Evolutionary conservation across 495 filamentous ascomycete genomes (phyloP).

Genomic region (Aspergillus indologenus): DNA sequence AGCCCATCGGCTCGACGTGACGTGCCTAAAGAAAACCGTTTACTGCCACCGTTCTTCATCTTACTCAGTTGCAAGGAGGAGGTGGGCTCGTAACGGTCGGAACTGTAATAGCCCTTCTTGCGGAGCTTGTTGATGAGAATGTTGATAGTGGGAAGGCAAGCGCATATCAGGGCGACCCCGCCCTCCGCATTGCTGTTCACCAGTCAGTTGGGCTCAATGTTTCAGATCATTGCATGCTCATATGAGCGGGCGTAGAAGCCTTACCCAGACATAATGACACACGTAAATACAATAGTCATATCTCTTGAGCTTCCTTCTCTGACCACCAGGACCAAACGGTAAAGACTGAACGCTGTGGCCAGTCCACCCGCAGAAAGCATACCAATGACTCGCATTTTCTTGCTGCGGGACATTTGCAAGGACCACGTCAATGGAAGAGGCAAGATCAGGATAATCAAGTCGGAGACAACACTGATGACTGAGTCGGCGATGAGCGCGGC

Average conservation of each 20-base stretch:
- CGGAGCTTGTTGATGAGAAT: conserved; percentile 32
- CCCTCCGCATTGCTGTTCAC: conserved; percentile 42
- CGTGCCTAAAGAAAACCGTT: conserved; percentile 11
- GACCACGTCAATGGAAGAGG: conserved; percentile 48
- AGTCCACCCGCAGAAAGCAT: conserved; percentile 47
- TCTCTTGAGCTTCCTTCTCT: conserved; percentile 30
- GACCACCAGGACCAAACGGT: conserved; percentile 42
- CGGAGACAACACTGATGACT: conserved; percentile 45
- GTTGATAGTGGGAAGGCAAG: conserved; percentile 44
- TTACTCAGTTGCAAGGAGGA: conserved; percentile 32
- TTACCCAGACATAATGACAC: conserved; percentile 47
- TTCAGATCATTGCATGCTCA: conserved; percentile 6
- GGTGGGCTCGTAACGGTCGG: conserved; percentile 28
- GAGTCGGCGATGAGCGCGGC: conserved; percentile 46
- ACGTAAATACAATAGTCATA: conserved; percentile 40
- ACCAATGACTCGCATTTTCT: conserved; percentile 45
- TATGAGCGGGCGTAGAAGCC: conserved; percentile 13
- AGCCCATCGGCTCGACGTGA: conserved; percentile 20
- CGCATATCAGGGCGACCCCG: conserved; percentile 47
- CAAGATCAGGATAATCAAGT: conserved; percentile 44
- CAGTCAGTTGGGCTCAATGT: conserved; percentile 3
- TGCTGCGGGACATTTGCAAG: conserved; percentile 44
- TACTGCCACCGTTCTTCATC: conserved; percentile 20
- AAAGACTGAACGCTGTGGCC: conserved; percentile 45
- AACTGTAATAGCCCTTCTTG: conserved; percentile 26